A percentile compares a stretch with the other conserved stretches of the same genome.
These are phyloP conservation scores for Globisporangium sylvaticum DNA, from an alignment of 352 stramenopile genomes.

Conservation along the genomic window DNA sequence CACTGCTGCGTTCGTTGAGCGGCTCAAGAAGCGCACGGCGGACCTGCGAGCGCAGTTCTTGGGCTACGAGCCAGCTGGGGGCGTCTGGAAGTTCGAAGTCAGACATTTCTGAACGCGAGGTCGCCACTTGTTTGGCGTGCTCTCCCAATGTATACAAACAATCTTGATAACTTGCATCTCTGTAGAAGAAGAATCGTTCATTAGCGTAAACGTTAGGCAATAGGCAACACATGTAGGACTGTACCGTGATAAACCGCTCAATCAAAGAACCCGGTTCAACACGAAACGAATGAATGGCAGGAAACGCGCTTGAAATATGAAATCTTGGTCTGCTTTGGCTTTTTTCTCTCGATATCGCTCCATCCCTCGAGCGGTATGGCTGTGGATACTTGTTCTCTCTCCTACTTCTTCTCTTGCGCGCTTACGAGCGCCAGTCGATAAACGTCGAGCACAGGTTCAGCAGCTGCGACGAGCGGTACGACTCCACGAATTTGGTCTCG, in stretches of 20 bases:
- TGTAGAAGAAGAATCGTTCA: conserved; percentile 1
- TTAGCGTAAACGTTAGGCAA: conserved; percentile 2
- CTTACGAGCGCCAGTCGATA: conserved; percentile 54
- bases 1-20: conserved; percentile 28
- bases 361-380: neutral
- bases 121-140: neutral
- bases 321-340: neutral
- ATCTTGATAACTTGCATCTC: neutral
- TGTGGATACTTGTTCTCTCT: neutral
- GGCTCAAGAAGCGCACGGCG: conserved; percentile 34
- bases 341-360: neutral
- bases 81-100: conserved; percentile 46
- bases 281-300: neutral
- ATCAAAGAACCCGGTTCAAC: conserved; percentile 3
- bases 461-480: conserved; percentile 48
- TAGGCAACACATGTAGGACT: neutral
- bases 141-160: neutral
- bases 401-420: no score
- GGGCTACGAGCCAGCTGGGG: conserved; percentile 26
- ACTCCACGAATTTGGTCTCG: conserved; percentile 54
- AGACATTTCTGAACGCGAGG: conserved; percentile 31
- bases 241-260: conserved; percentile 1
- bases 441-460: conserved; percentile 57
- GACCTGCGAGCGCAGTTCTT: conserved; percentile 32
- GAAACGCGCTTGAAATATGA: conserved; percentile 2